A percentile compares a stretch with the other conserved stretches of the same genome.
Conservation (phyloP, 2,329 filamentous ascomycete species). For the Fusarium mangiferae region DNA sequence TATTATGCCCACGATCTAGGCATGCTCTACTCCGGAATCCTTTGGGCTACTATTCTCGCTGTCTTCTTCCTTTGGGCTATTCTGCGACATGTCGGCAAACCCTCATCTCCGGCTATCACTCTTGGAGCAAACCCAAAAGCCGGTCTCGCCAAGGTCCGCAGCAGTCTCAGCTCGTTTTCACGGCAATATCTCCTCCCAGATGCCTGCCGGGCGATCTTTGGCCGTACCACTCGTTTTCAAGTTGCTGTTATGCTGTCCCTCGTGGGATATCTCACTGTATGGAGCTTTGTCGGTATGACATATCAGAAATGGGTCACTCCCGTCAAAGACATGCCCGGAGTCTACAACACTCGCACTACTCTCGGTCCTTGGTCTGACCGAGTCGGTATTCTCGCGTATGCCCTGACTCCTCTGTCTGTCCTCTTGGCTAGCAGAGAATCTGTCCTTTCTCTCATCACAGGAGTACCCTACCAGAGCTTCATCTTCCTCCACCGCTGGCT, state of each 20-base stretch:
- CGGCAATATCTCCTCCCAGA: constrained; percentile 71
- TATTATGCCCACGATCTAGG: constrained; percentile 60
- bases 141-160: constrained; percentile 44
- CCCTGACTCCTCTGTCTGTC: constrained; percentile 76
- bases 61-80: constrained; percentile 57
- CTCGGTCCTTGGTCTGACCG: constrained; percentile 77
- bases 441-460: constrained; percentile 74
- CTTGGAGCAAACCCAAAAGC: constrained; percentile 38
- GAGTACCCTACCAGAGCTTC: constrained; percentile 80
- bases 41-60: constrained; percentile 59
- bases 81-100: constrained; percentile 40
- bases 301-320: constrained; percentile 78
- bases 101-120: constrained; percentile 36
- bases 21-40: constrained; percentile 62
- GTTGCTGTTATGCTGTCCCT: constrained; percentile 69
- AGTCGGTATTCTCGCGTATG: constrained; percentile 76
- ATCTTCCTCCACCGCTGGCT: constrained; percentile 83
- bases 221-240: constrained; percentile 75
- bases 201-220: constrained; percentile 67
- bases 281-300: constrained; percentile 74
- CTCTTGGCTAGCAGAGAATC: constrained; percentile 76
- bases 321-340: constrained; percentile 62
- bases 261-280: constrained; percentile 71
- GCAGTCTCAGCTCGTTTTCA: constrained; percentile 53
- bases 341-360: constrained; percentile 72